Evolutionary conservation across 306 rosid species (phyloP).

Genomic region (Corylus avellana): DNA sequence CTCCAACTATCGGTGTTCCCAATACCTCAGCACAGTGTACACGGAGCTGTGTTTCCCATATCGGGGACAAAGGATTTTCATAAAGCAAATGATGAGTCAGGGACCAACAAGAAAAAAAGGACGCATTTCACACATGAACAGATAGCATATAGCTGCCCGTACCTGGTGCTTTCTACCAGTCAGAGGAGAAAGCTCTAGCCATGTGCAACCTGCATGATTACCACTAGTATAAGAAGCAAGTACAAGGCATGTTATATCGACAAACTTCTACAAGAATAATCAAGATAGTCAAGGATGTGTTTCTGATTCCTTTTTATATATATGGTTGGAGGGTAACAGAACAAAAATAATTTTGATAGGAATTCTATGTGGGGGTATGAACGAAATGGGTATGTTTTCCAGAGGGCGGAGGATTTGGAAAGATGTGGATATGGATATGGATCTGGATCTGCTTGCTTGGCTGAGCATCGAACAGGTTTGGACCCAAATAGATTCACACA

Average conservation of each 20-base stretch:
- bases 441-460: conserved; percentile 44
- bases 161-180: conserved; percentile 99
- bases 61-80: background rate
- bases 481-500: conserved; percentile 43
- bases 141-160: conserved; percentile 13
- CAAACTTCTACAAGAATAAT: conserved; percentile 14
- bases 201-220: conserved; percentile 69
- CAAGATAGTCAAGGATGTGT: background rate
- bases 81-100: conserved; percentile 10
- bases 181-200: conserved; percentile 88
- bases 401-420: conserved; percentile 18
- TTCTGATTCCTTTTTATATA: background rate
- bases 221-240: conserved; percentile 19
- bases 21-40: conserved; percentile 93
- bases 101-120: background rate
- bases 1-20: conserved; percentile 94
- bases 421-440: conserved; percentile 34
- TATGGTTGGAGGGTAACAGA: conserved; percentile 10
- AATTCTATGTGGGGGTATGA: background rate
- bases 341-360: background rate
- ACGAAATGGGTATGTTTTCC: conserved; percentile 27
- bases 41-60: conserved; percentile 61
- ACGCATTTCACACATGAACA: background rate
- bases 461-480: conserved; percentile 36
- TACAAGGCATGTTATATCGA: background rate